Evolutionary conservation across 2,329 filamentous ascomycete species (phyloP).

Genomic region (Penicillium psychrosexuale): DNA sequence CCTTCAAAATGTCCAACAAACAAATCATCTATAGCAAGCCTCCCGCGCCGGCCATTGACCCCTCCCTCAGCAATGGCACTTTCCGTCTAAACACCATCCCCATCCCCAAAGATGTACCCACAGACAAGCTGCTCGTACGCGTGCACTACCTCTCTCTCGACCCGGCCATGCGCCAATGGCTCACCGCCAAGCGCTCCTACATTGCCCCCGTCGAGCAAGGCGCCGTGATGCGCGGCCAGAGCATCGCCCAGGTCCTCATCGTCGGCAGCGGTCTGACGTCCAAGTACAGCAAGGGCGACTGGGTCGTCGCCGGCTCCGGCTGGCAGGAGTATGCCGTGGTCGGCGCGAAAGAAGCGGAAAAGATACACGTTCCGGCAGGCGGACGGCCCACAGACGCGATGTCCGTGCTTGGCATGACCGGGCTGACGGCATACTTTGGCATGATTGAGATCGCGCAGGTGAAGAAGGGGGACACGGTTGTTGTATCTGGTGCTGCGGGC

Average conservation of each 20-base stretch:
- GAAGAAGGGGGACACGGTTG: conserved; percentile 68
- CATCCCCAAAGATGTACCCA: conserved; percentile 29
- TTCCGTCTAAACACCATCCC: conserved; percentile 33
- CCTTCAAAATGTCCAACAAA: conserved; percentile 31
- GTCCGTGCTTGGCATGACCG: conserved; percentile 63
- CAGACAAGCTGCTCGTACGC: conserved; percentile 60
- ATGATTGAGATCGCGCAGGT: conserved; percentile 66
- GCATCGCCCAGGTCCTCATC: conserved; percentile 58
- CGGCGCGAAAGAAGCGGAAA: conserved; percentile 49
- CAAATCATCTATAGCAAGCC: conserved; percentile 38
- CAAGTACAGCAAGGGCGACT: conserved; percentile 35
- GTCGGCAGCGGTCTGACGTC: conserved; percentile 48
- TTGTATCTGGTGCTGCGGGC: conserved; percentile 73
- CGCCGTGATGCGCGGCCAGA: conserved; percentile 64
- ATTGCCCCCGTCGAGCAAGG: conserved; percentile 66
- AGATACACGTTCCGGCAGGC: conserved; percentile 45
- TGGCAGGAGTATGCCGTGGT: conserved; percentile 67
- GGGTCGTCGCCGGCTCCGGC: conserved; percentile 55
- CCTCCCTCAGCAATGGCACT: conserved; percentile 35
- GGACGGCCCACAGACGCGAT: conserved; percentile 59
- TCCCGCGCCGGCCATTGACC: conserved; percentile 36
- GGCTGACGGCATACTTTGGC: conserved; percentile 73
- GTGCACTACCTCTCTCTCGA: conserved; percentile 66
- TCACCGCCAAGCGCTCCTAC: conserved; percentile 61
- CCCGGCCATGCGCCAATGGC: conserved; percentile 73